These are phyloP conservation scores for Macadamia integrifolia DNA, from an alignment of 164 flowering plant genomes.

Conservation along the genomic window DNA sequence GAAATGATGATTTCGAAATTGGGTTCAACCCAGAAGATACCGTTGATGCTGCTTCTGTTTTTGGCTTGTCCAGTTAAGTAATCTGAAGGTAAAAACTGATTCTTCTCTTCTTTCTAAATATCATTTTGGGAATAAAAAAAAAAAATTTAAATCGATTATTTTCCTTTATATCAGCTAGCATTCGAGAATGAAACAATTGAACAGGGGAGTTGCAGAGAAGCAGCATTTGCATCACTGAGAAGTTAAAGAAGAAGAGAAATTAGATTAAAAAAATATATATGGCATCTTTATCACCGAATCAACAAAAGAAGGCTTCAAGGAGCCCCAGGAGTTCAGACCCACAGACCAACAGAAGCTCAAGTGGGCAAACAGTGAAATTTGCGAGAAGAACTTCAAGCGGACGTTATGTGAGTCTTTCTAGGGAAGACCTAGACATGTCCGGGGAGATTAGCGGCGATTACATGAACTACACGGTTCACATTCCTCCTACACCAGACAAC, in stretches of 20 bases:
- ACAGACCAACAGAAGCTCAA: slow-evolving; percentile 16
- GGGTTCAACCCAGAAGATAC: not conserved
- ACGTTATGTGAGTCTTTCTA: slow-evolving; percentile 52
- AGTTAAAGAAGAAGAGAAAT: too few relatives aligned
- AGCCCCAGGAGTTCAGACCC: slow-evolving; percentile 22
- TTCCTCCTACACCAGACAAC: slow-evolving; percentile 72
- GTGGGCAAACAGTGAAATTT: slow-evolving; percentile 52
- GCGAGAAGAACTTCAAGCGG: slow-evolving; percentile 69
- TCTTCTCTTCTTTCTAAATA: too few relatives aligned
- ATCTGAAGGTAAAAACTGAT: too few relatives aligned
- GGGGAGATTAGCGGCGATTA: slow-evolving; percentile 63
- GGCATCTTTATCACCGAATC: slow-evolving; percentile 29
- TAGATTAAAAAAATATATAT: slow-evolving; percentile 15
- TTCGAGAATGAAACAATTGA: slow-evolving; percentile 1
- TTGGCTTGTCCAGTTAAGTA: too few relatives aligned
- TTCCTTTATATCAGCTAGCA: not conserved
- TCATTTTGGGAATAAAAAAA: too few relatives aligned
- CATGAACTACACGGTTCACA: slow-evolving; percentile 68
- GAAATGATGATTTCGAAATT: too few relatives aligned
- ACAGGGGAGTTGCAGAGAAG: too few relatives aligned
- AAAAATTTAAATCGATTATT: too few relatives aligned
- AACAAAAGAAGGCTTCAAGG: slow-evolving; percentile 39
- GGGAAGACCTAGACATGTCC: slow-evolving; percentile 66
- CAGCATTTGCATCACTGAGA: too few relatives aligned
- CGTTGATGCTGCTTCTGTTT: too few relatives aligned